A percentile compares a stretch with the other conserved stretches of the same genome.
These are phyloP conservation scores for Neofusicoccum laricinum DNA, from an alignment of 2,329 filamentous ascomycete species.

Conservation along the genomic window DNA sequence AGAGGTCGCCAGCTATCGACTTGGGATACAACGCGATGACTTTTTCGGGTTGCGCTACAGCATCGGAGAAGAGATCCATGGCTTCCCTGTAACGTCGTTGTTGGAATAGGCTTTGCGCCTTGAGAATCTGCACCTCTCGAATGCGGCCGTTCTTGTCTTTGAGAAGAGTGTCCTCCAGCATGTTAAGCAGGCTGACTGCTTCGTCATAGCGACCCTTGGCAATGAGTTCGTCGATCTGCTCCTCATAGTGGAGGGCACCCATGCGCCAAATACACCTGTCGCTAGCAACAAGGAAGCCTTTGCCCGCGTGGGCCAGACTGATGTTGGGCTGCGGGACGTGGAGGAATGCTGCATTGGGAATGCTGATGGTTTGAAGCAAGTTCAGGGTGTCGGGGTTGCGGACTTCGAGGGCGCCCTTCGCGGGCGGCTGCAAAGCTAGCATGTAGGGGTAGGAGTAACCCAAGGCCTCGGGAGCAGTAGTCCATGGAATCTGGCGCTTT, in stretches of 20 bases:
- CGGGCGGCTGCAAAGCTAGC: conserved; percentile 75
- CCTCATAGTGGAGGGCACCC: conserved; percentile 87
- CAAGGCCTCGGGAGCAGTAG: conserved; percentile 79
- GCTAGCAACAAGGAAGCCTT: conserved; percentile 90
- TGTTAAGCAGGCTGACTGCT: conserved; percentile 80
- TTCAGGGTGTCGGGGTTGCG: conserved; percentile 89
- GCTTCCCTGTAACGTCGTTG: conserved; percentile 79
- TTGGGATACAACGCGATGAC: conserved; percentile 83
- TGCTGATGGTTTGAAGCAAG: conserved; percentile 78
- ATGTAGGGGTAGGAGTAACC: conserved; percentile 98
- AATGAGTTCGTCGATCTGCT: conserved; percentile 80
- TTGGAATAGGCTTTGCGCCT: conserved; percentile 81
- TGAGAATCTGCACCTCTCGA: conserved; percentile 84
- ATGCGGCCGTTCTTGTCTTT: conserved; percentile 77
- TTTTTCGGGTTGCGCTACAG: conserved; percentile 82
- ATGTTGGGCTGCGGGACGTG: conserved; percentile 91
- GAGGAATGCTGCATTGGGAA: conserved; percentile 78
- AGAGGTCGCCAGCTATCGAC: conserved; percentile 78
- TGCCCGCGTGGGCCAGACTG: conserved; percentile 91
- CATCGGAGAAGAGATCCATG: conserved; percentile 86
- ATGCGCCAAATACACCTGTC: conserved; percentile 94
- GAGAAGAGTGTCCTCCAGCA: conserved; percentile 90
- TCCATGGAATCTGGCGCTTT: conserved; percentile 89
- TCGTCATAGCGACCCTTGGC: conserved; percentile 76
- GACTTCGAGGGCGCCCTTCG: conserved; percentile 83